Conservation (phyloP, 352 stramenopile species). For the Plasmopara halstedii region DNA sequence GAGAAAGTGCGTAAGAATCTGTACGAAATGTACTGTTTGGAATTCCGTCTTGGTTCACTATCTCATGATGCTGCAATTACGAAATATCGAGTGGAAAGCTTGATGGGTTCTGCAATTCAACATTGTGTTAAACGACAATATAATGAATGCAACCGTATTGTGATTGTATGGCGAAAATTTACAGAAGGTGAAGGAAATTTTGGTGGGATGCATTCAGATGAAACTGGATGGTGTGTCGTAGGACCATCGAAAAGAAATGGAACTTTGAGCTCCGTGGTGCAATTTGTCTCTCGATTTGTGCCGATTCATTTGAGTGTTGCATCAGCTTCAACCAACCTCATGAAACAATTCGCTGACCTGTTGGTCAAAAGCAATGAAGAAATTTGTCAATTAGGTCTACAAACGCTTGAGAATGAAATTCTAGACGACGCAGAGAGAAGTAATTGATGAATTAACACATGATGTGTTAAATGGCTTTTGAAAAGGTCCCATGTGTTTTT, state of each 20-base stretch:
- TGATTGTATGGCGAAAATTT: conserved; percentile 45
- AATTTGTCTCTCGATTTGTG: conserved; percentile 13
- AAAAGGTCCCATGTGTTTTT: too few relatives aligned
- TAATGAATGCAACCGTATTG: conserved; percentile 30
- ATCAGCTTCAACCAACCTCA: not conserved
- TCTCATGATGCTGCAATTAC: conserved; percentile 19
- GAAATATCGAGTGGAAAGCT: conserved; percentile 10
- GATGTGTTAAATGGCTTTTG: not conserved
- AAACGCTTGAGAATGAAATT: conserved; percentile 13
- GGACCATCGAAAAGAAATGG: conserved; percentile 6
- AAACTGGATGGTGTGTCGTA: conserved; percentile 43
- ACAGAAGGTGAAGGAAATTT: conserved; percentile 26
- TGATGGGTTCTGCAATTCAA: conserved; percentile 1
- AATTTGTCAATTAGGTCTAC: conserved; percentile 2
- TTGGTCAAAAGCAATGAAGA: conserved; percentile 15
- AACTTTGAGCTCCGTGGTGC: conserved; percentile 4
- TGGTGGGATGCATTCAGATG: conserved; percentile 42
- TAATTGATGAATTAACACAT: conserved; percentile 2
- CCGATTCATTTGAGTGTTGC: conserved; percentile 16
- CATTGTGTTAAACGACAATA: conserved; percentile 31
- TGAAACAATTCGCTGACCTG: conserved; percentile 13
- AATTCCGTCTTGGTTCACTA: conserved; percentile 7
- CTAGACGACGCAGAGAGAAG: conserved; percentile 15
- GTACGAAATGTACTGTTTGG: conserved; percentile 3
- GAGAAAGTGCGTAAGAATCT: conserved; percentile 3